Conservation (phyloP, 768 basidiomycete genomes). For the Hypholoma sublateritium region DNA sequence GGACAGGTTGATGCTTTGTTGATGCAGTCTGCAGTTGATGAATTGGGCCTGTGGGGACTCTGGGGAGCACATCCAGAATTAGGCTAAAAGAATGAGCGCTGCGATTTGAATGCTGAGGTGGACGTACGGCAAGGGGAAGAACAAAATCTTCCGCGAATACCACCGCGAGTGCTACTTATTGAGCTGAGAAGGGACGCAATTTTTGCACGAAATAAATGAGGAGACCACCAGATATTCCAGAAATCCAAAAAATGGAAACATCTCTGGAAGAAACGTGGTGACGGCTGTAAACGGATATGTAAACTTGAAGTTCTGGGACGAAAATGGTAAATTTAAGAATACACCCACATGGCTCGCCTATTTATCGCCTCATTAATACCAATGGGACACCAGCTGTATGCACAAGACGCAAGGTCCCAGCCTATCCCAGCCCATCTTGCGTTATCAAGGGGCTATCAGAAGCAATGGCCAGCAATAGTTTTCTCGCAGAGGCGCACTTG, state of each 20-base stretch:
- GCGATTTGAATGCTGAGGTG: no score
- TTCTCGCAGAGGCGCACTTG: background rate
- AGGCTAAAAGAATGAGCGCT: no score
- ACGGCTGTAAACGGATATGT: constrained; percentile 1
- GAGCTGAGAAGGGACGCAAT: no score
- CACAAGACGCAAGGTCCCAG: background rate
- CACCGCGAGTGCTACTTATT: no score
- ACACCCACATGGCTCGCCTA: constrained; percentile 3
- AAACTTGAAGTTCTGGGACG: background rate
- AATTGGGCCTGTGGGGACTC: background rate
- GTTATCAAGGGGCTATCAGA: background rate
- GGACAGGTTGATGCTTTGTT: background rate
- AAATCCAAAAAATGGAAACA: background rate
- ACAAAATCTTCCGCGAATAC: no score
- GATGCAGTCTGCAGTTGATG: constrained; percentile 1
- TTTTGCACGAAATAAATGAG: no score
- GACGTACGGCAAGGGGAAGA: no score
- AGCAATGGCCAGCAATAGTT: background rate
- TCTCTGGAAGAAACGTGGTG: background rate
- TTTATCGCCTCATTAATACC: constrained; percentile 2
- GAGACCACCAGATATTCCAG: background rate
- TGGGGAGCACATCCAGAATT: no score
- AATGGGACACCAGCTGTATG: background rate
- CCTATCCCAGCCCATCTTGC: background rate
- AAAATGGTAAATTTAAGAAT: background rate